These are phyloP conservation scores for Monosporascus sp. DNA, from an alignment of 2,329 filamentous ascomycete species.

Conservation along the genomic window DNA sequence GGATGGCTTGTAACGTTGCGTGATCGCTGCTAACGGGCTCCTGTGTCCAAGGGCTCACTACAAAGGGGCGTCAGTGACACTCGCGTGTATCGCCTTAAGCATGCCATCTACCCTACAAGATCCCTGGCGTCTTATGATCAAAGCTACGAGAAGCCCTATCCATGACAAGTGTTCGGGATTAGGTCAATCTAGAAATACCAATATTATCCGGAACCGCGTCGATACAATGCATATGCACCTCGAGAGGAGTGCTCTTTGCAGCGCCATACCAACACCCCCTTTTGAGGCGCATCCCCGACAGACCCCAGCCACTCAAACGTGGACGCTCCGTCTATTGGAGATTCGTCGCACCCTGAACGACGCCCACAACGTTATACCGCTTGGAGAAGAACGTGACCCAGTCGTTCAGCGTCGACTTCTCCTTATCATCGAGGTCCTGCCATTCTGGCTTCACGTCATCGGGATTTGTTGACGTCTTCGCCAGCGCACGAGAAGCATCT, in stretches of 20 bases:
- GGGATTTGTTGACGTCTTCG: slow-evolving; percentile 75
- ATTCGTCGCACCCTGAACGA: slow-evolving; percentile 58
- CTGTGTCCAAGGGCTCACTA: background rate
- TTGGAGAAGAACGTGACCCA: slow-evolving; percentile 98
- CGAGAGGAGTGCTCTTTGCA: background rate
- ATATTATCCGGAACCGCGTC: background rate
- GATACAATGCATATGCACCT: background rate
- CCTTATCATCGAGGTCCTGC: slow-evolving; percentile 76
- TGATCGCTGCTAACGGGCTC: background rate
- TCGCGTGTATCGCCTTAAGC: background rate
- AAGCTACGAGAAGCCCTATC: background rate
- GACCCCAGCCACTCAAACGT: background rate
- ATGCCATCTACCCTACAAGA: background rate
- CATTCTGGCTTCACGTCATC: slow-evolving; percentile 82
- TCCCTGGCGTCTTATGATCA: background rate
- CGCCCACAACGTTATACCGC: slow-evolving; percentile 84
- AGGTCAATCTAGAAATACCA: background rate
- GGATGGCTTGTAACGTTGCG: background rate
- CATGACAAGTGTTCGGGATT: too few relatives aligned
- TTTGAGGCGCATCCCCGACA: background rate
- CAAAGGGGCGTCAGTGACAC: background rate
- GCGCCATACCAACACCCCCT: background rate
- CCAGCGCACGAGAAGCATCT: slow-evolving; percentile 89
- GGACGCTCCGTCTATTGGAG: slow-evolving; percentile 31
- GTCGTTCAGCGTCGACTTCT: slow-evolving; percentile 80